Conservation (phyloP, 2,329 filamentous ascomycete genomes). For the Paecilomyces sp. region DNA sequence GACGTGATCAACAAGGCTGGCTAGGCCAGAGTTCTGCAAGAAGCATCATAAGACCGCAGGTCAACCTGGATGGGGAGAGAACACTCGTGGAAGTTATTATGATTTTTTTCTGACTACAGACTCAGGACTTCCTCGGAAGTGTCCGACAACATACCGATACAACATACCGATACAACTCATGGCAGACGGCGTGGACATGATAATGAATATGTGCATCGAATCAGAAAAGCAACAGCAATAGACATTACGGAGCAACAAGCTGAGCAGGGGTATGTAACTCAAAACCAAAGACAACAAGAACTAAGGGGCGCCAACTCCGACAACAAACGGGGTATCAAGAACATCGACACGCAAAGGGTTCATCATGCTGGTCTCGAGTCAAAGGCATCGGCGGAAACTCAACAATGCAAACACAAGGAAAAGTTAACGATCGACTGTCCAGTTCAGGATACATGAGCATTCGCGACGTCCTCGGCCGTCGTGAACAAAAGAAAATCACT, state of each 20-base stretch:
- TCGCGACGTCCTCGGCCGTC: background rate
- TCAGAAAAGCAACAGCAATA: conserved; percentile 7
- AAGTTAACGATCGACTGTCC: background rate
- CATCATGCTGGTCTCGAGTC: background rate
- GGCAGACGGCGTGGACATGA: background rate
- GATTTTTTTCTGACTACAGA: background rate
- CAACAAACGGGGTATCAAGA: background rate
- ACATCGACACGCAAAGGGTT: background rate
- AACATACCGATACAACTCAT: background rate
- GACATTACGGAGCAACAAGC: background rate
- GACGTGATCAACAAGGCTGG: background rate
- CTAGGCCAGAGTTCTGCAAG: background rate
- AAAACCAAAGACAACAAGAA: conserved; percentile 3
- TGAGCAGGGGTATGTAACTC: background rate
- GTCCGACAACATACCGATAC: background rate
- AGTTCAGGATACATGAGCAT: background rate
- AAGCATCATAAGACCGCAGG: background rate
- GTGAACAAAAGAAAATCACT: background rate
- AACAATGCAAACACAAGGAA: background rate
- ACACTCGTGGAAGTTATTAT: background rate
- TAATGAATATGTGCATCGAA: conserved; percentile 11
- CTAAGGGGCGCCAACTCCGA: background rate
- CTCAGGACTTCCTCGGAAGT: background rate
- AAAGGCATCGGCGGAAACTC: background rate
- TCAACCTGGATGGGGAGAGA: background rate